These are phyloP conservation scores for bread wheat (Triticum aestivum) DNA, from an alignment of 176 grass and related monocot species.

Conservation along the genomic window IWGSC_CS_RefSeq_v2.1 NC_057794.1:24232141-24232640, in stretches of 20 bases:
- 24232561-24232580: neutral
- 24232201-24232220: constrained; percentile 36
- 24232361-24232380: neutral
- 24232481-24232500: constrained; percentile 69
- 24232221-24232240: constrained; percentile 16
- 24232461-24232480: constrained; percentile 88
- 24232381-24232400: constrained; percentile 55
- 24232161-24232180: constrained; percentile 25
- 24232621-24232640: neutral
- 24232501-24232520: neutral
- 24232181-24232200: constrained; percentile 31
- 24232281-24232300: neutral
- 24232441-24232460: constrained; percentile 95
- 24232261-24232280: constrained; percentile 65
- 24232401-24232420: constrained; percentile 97
- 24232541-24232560: neutral
- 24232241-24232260: constrained; percentile 79
- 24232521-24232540: neutral
- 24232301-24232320: neutral
- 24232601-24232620: neutral
- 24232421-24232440: constrained; percentile 99
- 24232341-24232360: constrained; percentile 3
- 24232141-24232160: constrained; percentile 11
- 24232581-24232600: neutral
- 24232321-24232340: neutral